phyloP scores from a whole-genome alignment of 1,139 yeast genomes.

The Saccharomyces hybrid region DNA sequence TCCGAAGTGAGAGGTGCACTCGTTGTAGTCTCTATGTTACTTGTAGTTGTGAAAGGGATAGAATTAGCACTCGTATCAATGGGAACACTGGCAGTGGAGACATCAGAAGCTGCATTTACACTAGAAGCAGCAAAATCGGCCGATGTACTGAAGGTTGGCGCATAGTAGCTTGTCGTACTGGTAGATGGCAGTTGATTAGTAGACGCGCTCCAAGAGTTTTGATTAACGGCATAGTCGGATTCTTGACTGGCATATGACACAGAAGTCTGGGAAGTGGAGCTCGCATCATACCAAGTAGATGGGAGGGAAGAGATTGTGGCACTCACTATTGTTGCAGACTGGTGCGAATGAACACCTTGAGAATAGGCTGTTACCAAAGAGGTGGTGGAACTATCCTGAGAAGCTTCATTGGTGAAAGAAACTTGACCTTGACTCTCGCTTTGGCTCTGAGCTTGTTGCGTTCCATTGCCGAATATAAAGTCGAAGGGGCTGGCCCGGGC shows the following conservation, averaged over 20 bases:
- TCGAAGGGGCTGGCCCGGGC: not conserved
- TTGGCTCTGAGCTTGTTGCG: not conserved
- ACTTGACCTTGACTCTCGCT: not conserved
- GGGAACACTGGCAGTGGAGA: not conserved
- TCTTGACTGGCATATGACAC: not conserved
- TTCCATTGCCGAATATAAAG: not conserved
- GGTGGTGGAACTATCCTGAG: not conserved
- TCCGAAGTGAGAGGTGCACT: constrained; percentile 2
- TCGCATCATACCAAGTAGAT: not conserved
- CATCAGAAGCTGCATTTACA: not conserved
- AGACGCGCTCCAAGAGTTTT: not conserved
- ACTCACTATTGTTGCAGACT: not conserved
- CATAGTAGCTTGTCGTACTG: not conserved
- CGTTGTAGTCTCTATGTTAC: constrained; percentile 1
- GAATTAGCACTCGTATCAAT: not conserved
- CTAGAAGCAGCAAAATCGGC: not conserved
- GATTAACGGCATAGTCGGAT: not conserved
- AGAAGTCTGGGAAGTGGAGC: not conserved
- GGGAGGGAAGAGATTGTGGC: not conserved
- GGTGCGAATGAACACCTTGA: not conserved
- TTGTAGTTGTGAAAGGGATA: not conserved
- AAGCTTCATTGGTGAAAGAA: not conserved
- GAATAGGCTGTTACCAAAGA: not conserved
- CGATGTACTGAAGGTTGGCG: not conserved
- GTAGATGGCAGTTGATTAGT: not conserved